Evolutionary conservation across 1,139 yeast species (phyloP).

Genomic region (Lodderomyces jiufengensis): DNA sequence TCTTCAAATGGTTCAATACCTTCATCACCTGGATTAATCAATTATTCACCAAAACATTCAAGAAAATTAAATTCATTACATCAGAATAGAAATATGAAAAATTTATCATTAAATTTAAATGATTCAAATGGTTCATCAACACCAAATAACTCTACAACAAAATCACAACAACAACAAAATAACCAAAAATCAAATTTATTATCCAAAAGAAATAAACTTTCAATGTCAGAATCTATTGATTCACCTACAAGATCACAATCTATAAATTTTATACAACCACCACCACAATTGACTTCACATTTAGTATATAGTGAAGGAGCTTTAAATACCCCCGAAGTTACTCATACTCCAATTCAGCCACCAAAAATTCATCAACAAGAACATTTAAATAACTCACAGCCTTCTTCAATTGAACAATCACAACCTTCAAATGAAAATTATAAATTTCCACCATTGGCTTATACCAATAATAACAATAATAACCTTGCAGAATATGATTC

Average conservation of each 20-base stretch:
- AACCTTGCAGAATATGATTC: not conserved
- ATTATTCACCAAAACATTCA: conserved; percentile 39
- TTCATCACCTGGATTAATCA: conserved; percentile 17
- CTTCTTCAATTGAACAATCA: not conserved
- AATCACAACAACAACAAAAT: conserved; percentile 10
- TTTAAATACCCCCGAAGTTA: conserved; percentile 12
- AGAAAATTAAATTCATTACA: conserved; percentile 26
- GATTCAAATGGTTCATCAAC: conserved; percentile 11
- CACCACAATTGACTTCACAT: not conserved
- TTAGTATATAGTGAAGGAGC: conserved; percentile 5
- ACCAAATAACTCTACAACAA: conserved; percentile 4
- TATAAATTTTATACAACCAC: not conserved
- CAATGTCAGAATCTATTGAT: conserved; percentile 8
- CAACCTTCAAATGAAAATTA: conserved; percentile 5
- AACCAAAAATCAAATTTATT: conserved; percentile 9
- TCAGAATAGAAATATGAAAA: conserved; percentile 31
- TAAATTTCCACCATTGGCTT: conserved; percentile 8
- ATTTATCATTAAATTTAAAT: conserved; percentile 29
- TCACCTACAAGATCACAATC: conserved; percentile 11
- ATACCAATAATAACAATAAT: not conserved
- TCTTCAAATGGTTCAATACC: conserved; percentile 9
- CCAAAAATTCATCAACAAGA: conserved; percentile 8
- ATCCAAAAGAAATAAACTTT: not conserved
- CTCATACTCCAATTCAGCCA: conserved; percentile 13
- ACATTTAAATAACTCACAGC: not conserved